Percentiles rank a stretch among this genome's conserved stretches.
Conservation (phyloP, 1,284 basidiomycete genomes). For the Naganishia cerealis region DNA sequence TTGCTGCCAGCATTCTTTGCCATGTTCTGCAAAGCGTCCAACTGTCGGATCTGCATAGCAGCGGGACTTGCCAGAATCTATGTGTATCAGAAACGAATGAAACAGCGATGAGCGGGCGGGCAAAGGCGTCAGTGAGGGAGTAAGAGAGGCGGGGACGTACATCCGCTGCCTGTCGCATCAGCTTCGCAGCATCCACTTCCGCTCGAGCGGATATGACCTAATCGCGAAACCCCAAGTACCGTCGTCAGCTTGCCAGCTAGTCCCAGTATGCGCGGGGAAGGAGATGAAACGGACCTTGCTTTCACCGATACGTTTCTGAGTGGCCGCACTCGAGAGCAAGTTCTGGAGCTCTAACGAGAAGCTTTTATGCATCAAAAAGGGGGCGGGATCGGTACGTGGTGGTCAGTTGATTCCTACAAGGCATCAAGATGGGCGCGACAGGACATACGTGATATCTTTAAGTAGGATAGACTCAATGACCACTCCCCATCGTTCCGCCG, state of each 20-base stretch:
- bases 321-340: conserved; percentile 75
- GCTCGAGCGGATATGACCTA: conserved; percentile 92
- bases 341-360: conserved; percentile 89
- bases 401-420: not conserved
- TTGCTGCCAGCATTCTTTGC: conserved; percentile 75
- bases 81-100: conserved; percentile 7
- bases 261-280: not conserved
- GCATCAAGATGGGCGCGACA: not conserved
- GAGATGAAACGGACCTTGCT: conserved; percentile 56
- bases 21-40: conserved; percentile 77
- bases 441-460: conserved; percentile 58
- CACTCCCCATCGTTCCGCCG: conserved; percentile 79
- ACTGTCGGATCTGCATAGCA: conserved; percentile 94
- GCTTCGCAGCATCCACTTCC: conserved; percentile 87
- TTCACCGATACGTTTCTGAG: conserved; percentile 83
- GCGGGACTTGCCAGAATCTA: conserved; percentile 88
- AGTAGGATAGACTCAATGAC: conserved; percentile 85
- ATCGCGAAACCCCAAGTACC: not conserved
- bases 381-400: too few species aligned
- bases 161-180: conserved; percentile 71
- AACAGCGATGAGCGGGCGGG: not conserved
- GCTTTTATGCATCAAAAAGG: conserved; percentile 61
- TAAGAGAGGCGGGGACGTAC: conserved; percentile 35
- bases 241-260: not conserved
- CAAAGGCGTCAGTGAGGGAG: not conserved